Conservation (phyloP, 2,329 filamentous ascomycete genomes). For the Colletotrichum sp. region DNA sequence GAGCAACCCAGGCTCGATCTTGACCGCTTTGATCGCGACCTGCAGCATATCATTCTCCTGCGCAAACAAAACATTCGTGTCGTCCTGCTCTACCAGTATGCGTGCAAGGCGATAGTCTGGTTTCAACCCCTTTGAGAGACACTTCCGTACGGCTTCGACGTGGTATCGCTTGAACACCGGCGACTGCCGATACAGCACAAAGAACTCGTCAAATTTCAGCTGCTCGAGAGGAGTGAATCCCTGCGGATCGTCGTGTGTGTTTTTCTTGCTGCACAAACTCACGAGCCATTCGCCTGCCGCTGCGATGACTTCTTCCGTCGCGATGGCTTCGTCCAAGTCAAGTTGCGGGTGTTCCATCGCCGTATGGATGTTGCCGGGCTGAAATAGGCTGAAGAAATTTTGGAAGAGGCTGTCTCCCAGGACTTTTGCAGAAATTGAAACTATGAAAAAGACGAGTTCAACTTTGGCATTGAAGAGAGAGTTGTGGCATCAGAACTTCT, state of each 20-base stretch:
- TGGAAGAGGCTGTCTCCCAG: background rate
- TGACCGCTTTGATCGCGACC: background rate
- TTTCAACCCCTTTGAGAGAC: background rate
- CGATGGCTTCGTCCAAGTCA: background rate
- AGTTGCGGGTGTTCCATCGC: background rate
- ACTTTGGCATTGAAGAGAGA: background rate
- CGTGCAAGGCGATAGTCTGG: background rate
- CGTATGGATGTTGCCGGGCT: background rate
- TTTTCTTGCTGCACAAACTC: background rate
- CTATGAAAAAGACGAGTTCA: background rate
- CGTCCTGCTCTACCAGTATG: background rate
- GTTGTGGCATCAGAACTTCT: background rate
- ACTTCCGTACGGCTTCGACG: background rate
- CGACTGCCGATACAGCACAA: background rate
- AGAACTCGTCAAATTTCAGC: background rate
- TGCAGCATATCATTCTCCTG: background rate
- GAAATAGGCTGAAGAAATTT: background rate
- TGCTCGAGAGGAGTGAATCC: background rate
- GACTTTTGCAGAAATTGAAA: background rate
- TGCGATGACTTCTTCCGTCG: background rate
- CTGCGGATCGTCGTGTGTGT: background rate
- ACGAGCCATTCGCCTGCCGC: background rate
- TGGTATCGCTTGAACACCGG: background rate
- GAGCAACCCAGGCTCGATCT: background rate
- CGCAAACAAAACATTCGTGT: background rate